phyloP scores from a whole-genome alignment of 108 stramenopile species.

The Cylindrotheca closterium region DNA sequence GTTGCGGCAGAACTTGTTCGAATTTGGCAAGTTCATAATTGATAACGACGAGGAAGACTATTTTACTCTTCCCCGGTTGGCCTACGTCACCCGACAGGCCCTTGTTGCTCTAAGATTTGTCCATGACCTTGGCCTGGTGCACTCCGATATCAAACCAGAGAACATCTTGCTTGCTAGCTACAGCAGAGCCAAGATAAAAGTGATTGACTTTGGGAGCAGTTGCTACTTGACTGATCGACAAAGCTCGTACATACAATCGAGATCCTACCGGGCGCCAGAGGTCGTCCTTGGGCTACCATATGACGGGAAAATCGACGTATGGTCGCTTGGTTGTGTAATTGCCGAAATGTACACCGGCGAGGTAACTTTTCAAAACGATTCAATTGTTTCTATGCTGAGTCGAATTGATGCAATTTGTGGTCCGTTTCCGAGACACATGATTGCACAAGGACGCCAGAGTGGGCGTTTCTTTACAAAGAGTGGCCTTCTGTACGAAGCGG shows the following conservation, averaged over 20 bases:
- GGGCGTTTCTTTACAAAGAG: conserved; percentile 86
- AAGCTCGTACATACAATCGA: conserved; percentile 94
- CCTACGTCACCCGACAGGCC: conserved; percentile 82
- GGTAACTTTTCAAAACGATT: conserved; percentile 94
- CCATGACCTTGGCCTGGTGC: conserved; percentile 88
- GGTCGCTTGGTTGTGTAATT: conserved; percentile 94
- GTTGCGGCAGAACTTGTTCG: conserved; percentile 94
- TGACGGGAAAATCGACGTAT: conserved; percentile 92
- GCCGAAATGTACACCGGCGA: conserved; percentile 94
- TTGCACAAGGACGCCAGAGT: conserved; percentile 82
- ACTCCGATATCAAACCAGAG: conserved; percentile 99
- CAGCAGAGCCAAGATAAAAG: conserved; percentile 83
- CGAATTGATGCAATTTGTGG: conserved; percentile 94
- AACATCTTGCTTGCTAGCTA: conserved; percentile 92
- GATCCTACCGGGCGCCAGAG: conserved; percentile 97
- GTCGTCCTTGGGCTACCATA: conserved; percentile 94
- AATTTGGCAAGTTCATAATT: conserved; percentile 86
- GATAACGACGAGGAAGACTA: conserved; percentile 85
- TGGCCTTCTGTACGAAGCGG: conserved; percentile 86
- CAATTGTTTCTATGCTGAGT: conserved; percentile 91
- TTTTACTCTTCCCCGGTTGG: conserved; percentile 89
- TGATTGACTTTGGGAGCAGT: conserved; percentile 98
- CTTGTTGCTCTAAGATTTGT: conserved; percentile 91
- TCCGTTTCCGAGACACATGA: conserved; percentile 89
- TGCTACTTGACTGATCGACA: conserved; percentile 96